Base-by-base conservation (phyloP, 2,329 filamentous ascomycete species). In the Clonostachys sp. region DNA sequence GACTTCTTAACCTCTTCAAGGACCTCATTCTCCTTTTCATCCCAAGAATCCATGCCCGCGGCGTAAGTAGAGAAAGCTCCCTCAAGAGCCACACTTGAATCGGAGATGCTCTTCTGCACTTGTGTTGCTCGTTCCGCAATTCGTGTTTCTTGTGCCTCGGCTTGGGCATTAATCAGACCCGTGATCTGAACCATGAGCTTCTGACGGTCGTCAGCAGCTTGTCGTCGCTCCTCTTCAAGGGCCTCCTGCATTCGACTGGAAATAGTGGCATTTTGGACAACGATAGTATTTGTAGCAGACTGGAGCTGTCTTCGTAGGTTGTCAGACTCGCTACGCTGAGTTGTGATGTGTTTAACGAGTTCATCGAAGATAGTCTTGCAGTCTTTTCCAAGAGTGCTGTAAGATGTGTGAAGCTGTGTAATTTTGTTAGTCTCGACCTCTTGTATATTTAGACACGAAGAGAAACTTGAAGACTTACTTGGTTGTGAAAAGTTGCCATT, bases 281-380 rank as follows among this genome's bases (percentile, higher is more conserved):
- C 72, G 14, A 89, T 81, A 16, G 80, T 75, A 34, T 80, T 74
- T 51, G 86, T 87, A 1, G 92, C 87, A 42, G 74, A 72, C 48
- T 86, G 76, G 3, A 97, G 76, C 53, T 95, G 84, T 34, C 80
- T 72, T 40, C 87, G 81, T 20, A 99, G 74, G 33, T 73, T 72
- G 52, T 91, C 81, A 1, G 87, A 86, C 62, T 96, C 90, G 9
- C 75, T 73, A 57, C 87, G 87, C 61, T 97, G 92, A 10, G 82
- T 75, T 36, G 82, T 80, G 47, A 96, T 77, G 55, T 91, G 85
- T 52, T 78, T 81, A 44, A 89, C 75, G 44, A 96, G 75, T 12
- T 88, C 84, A 53, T 96, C 90, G 55, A 97, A 96, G 20, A 92
- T 80, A 6, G 73, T 71, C 62, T 92, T 95, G 71, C 96, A 91